Evolutionary conservation across 2,329 filamentous ascomycete species (phyloP), one percentile per base, ranked within the genome.

Genomic region (Pseudocercospora vitis): DNA sequence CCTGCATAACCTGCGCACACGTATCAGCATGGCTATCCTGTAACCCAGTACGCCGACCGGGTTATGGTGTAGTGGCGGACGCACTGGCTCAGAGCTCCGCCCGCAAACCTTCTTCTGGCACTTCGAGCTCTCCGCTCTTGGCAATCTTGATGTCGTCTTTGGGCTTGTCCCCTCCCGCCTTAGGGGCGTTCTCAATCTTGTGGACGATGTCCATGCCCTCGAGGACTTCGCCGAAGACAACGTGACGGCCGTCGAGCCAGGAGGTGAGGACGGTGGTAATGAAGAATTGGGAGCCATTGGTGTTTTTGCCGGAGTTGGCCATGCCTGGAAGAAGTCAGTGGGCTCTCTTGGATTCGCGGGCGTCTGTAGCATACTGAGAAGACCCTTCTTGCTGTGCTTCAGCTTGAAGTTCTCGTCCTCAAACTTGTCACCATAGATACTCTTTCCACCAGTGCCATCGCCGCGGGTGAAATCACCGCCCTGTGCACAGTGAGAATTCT

Each of bases 351-450:
- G n/a, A n/a, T n/a, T n/a, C n/a, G n/a, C n/a, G n/a, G n/a, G n/a
- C n/a, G n/a, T n/a, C 8, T 14, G 4, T 12, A 2, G 65, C 79
- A 65, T 78, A 80, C 79, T 90, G 62, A 94, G 78, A 48, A 89
- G 77, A 68, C 89, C 89, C 74, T 85, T 86, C 82, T 90, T 91
- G 79, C 81, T 83, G 84, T 95, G 89, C 74, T 91, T 91, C 71
- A 92, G 81, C 85, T 94, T 92, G 82, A 95, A 94, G 86, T 92
- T 94, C 85, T 95, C 89, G 68, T 95, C 89, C 62, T 83, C 75
- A 77, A 94, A 94, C 76, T 88, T 89, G 65, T 82, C 79, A 67
- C 89, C 89, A 72, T 92, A 94, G 78, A 94, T 92, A 62, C 87
- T 90, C 81, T 91, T 91, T 74, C 89, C 89, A 71, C 88, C 88